phyloP scores from a whole-genome alignment of 2,329 filamentous ascomycete genomes.

The Apiospora sp. region DNA sequence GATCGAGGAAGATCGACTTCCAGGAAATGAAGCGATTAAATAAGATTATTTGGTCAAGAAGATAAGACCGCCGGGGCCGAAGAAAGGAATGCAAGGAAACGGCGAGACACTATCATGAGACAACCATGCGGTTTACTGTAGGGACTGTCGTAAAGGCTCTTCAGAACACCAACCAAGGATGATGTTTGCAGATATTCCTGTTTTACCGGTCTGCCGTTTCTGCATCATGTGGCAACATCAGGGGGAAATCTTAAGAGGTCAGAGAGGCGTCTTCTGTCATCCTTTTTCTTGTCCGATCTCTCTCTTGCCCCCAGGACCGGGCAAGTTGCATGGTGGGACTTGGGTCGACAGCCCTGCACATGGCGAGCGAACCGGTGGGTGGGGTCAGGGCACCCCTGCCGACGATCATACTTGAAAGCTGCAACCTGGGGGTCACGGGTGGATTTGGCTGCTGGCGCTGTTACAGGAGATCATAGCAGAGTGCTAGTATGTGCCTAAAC shows the following conservation, averaged over 20 bases:
- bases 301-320: neutral
- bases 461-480: slow-evolving; percentile 11
- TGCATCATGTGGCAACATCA: slow-evolving; percentile 7
- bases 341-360: slow-evolving; percentile 5
- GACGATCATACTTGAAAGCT: slow-evolving; percentile 13
- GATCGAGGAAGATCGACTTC: slow-evolving; percentile 41
- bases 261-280: neutral
- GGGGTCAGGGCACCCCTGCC: neutral
- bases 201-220: slow-evolving; percentile 18
- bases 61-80: slow-evolving; percentile 12
- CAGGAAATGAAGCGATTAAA: slow-evolving; percentile 34
- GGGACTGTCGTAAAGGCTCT: neutral
- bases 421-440: neutral
- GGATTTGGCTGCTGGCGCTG: neutral
- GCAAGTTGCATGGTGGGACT: neutral
- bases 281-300: neutral
- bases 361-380: slow-evolving; percentile 11
- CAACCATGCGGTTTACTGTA: slow-evolving; percentile 25
- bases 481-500: neutral
- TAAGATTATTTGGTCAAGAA: slow-evolving; percentile 16
- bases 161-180: slow-evolving; percentile 14
- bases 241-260: slow-evolving; percentile 3
- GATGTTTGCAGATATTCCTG: neutral
- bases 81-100: slow-evolving; percentile 25
- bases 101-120: slow-evolving; percentile 24